A percentile compares a stretch with the other conserved stretches of the same genome.
phyloP scores from a whole-genome alignment of 2,329 filamentous ascomycete species.

The Colletotrichum echinochloae region DNA sequence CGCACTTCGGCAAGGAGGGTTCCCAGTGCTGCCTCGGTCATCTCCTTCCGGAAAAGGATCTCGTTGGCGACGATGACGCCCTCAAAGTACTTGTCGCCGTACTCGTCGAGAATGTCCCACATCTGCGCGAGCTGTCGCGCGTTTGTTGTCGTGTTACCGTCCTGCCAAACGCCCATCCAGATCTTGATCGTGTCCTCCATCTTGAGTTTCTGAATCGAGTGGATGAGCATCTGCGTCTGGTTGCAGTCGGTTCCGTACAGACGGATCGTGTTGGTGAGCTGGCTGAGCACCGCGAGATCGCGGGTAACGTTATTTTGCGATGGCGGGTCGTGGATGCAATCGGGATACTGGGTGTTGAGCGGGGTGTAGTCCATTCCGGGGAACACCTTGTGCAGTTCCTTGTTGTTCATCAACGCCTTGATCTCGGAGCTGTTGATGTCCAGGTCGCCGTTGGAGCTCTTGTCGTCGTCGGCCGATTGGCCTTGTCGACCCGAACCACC shows the following conservation, averaged over 20 bases:
- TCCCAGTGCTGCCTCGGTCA: constrained; percentile 74
- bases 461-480: constrained; percentile 70
- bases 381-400: constrained; percentile 89
- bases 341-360: constrained; percentile 89
- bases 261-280: constrained; percentile 88
- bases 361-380: constrained; percentile 96
- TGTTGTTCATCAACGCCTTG: constrained; percentile 83
- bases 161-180: constrained; percentile 96
- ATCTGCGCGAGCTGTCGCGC: constrained; percentile 84
- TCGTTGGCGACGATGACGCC: constrained; percentile 87
- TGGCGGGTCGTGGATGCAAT: constrained; percentile 80
- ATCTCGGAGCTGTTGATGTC: constrained; percentile 82
- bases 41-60: constrained; percentile 80
- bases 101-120: constrained; percentile 82
- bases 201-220: constrained; percentile 80
- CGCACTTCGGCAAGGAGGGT: constrained; percentile 75
- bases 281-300: constrained; percentile 89
- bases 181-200: constrained; percentile 82
- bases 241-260: constrained; percentile 98
- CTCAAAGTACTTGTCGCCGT: constrained; percentile 77
- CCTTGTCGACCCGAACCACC: constrained; percentile 49
- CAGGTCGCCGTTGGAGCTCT: constrained; percentile 75
- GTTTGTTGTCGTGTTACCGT: constrained; percentile 85
- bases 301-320: constrained; percentile 95
- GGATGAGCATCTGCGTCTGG: constrained; percentile 92